A percentile compares a stretch with the other conserved stretches of the same genome.
Conservation (phyloP, 352 stramenopile species). For the Globisporangium okanoganense region DNA sequence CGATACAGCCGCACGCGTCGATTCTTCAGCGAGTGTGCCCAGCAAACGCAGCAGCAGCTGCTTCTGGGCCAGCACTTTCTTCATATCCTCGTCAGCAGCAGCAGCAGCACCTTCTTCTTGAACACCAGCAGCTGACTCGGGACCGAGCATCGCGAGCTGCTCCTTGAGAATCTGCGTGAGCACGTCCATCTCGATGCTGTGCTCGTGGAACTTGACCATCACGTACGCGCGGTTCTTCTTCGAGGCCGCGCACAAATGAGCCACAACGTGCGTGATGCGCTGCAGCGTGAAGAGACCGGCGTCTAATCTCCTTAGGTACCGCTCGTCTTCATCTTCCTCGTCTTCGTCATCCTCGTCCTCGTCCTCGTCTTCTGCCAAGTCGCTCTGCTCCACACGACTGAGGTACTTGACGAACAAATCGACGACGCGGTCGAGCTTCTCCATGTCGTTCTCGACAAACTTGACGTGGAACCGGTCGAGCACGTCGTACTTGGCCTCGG, state of each 20-base stretch:
- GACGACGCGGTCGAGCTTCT: constrained; percentile 78
- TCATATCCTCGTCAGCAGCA: constrained; percentile 13
- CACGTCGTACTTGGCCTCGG: constrained; percentile 48
- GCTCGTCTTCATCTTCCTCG: constrained; percentile 47
- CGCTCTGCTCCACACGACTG: constrained; percentile 33
- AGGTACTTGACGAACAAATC: constrained; percentile 80
- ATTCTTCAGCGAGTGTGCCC: constrained; percentile 13
- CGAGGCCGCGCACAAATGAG: constrained; percentile 60
- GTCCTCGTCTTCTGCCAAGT: constrained; percentile 18
- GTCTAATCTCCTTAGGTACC: constrained; percentile 63
- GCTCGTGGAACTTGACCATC: constrained; percentile 75
- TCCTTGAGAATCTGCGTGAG: constrained; percentile 46
- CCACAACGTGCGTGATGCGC: constrained; percentile 55
- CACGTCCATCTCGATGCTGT: constrained; percentile 47
- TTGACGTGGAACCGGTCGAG: constrained; percentile 73
- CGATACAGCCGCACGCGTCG: constrained; percentile 6
- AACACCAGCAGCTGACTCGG: constrained; percentile 5
- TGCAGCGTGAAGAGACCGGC: constrained; percentile 78
- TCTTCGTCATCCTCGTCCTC: constrained; percentile 23
- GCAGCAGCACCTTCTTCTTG: not conserved
- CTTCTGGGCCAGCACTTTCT: constrained; percentile 33
- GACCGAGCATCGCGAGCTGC: constrained; percentile 49
- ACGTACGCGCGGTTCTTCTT: constrained; percentile 63
- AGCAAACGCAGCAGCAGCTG: constrained; percentile 34
- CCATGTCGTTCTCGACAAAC: constrained; percentile 78